A percentile compares a stretch with the other conserved stretches of the same genome.
Conservation (phyloP, 441 rosid genomes). For the Capsella rubella region DNA sequence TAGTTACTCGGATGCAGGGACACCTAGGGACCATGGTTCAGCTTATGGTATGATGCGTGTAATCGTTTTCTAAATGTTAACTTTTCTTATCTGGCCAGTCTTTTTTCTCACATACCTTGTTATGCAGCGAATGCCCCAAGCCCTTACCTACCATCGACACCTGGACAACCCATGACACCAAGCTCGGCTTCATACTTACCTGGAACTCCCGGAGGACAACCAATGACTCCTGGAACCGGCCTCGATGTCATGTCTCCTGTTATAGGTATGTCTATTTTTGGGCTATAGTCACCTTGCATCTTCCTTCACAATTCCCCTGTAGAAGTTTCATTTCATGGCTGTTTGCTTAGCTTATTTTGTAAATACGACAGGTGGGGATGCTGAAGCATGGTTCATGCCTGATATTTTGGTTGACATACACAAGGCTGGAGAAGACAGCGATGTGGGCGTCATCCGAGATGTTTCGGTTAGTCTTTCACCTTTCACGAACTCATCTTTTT, state of each 20-base stretch:
- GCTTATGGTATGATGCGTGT: constrained; percentile 63
- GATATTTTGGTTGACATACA: constrained; percentile 84
- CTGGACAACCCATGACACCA: constrained; percentile 98
- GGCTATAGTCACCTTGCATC: background rate
- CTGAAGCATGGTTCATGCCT: constrained; percentile 87
- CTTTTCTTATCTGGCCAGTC: constrained; percentile 2
- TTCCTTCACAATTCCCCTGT: background rate
- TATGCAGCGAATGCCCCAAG: constrained; percentile 89
- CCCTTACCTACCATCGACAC: constrained; percentile 93
- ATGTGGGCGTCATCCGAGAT: constrained; percentile 78
- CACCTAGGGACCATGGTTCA: constrained; percentile 86
- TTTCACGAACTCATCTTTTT: background rate
- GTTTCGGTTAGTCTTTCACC: constrained; percentile 64
- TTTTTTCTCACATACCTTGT: constrained; percentile 32
- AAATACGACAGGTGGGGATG: constrained; percentile 74
- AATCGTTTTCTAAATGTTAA: constrained; percentile 9
- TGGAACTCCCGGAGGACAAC: constrained; percentile 99
- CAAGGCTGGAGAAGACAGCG: constrained; percentile 68
- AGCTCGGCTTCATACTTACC: constrained; percentile 82
- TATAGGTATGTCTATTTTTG: constrained; percentile 54
- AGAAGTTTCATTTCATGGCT: constrained; percentile 3
- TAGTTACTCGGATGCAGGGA: constrained; percentile 90
- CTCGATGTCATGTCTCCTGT: constrained; percentile 95
- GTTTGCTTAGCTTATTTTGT: constrained; percentile 6
- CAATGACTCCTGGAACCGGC: constrained; percentile 99